Evolutionary conservation across 805 yeast species (phyloP).

Genomic region (Candida silvicultrix): DNA sequence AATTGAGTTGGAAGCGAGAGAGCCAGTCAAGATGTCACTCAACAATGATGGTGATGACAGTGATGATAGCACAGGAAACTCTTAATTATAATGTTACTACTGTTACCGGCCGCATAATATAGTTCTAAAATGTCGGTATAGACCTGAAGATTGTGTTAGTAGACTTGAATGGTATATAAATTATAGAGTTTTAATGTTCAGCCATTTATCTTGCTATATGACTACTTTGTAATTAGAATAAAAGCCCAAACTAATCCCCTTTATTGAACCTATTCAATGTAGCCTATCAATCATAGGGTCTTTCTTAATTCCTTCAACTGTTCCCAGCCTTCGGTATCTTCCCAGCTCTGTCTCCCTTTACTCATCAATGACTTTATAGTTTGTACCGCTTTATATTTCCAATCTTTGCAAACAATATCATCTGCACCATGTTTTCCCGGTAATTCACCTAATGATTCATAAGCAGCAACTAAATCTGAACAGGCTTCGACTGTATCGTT

Average conservation of each 20-base stretch:
- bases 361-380: constrained; percentile 70
- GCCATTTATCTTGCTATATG: too few species aligned
- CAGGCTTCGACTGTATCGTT: constrained; percentile 75
- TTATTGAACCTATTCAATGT: too few species aligned
- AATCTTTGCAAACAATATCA: constrained; percentile 82
- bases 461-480: constrained; percentile 74
- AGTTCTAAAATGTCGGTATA: too few species aligned
- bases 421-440: constrained; percentile 78
- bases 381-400: constrained; percentile 80
- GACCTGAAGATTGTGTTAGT: too few species aligned
- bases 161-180: too few species aligned
- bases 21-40: background rate
- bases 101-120: too few species aligned
- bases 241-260: too few species aligned
- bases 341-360: constrained; percentile 77
- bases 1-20: background rate
- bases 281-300: constrained; percentile 2
- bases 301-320: constrained; percentile 38
- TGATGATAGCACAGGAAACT: background rate
- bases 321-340: constrained; percentile 73
- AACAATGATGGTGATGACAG: background rate
- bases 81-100: too few species aligned
- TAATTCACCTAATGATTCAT: constrained; percentile 78
- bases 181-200: too few species aligned
- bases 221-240: too few species aligned